Conservation (phyloP, 352 stramenopile species). For the Pythium oligandrum region DNA sequence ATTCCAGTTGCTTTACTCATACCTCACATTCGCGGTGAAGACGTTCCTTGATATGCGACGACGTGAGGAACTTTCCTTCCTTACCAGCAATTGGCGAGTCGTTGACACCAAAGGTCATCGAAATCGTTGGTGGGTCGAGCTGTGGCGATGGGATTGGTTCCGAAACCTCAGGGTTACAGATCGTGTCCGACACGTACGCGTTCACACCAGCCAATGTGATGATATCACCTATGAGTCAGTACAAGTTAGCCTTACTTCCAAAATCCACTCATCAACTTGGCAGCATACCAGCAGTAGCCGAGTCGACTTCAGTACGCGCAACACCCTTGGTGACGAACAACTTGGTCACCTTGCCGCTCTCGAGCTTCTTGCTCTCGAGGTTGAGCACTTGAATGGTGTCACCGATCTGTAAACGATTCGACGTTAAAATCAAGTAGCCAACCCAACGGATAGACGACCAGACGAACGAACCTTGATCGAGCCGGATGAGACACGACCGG, state of each 20-base stretch:
- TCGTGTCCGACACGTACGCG: constrained; percentile 87
- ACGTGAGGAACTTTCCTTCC: constrained; percentile 97
- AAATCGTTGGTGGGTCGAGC: constrained; percentile 96
- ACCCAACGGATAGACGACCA: neutral
- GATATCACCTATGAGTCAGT: constrained; percentile 87
- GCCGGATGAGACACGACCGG: constrained; percentile 93
- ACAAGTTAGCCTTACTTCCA: neutral
- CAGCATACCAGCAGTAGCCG: constrained; percentile 70
- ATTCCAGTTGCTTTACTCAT: neutral
- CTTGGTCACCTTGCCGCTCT: constrained; percentile 81
- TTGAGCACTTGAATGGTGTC: constrained; percentile 91
- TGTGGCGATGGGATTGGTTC: constrained; percentile 91
- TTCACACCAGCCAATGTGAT: constrained; percentile 95
- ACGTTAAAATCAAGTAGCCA: too few species aligned
- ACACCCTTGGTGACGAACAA: constrained; percentile 84
- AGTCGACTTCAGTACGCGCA: constrained; percentile 79
- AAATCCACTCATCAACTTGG: neutral
- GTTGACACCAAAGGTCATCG: constrained; percentile 98
- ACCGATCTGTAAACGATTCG: constrained; percentile 35
- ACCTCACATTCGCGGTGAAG: constrained; percentile 92
- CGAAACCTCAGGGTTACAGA: constrained; percentile 65
- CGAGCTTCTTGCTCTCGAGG: constrained; percentile 75
- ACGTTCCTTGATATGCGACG: constrained; percentile 91
- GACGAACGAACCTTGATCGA: constrained; percentile 50
- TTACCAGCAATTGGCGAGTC: constrained; percentile 94